phyloP scores from a whole-genome alignment of 2,329 filamentous ascomycete species.

The Plectosphaerella cucumerina region DNA sequence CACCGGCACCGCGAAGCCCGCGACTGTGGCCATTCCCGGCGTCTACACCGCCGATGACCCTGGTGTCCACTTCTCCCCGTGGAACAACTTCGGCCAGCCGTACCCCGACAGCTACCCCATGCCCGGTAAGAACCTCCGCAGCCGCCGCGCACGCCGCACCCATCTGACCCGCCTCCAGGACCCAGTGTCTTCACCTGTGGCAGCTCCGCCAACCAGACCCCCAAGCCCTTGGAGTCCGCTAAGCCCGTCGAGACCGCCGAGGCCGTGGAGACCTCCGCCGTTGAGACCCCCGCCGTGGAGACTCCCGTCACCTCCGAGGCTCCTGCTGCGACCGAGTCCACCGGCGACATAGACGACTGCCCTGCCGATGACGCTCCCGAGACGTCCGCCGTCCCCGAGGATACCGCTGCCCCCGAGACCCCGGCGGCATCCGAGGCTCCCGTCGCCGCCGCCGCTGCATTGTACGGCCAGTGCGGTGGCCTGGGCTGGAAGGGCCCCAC shows the following conservation, averaged over 20 bases:
- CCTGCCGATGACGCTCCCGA: no score
- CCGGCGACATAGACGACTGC: slow-evolving; percentile 8
- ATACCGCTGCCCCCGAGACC: not conserved
- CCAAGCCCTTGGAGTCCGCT: not conserved
- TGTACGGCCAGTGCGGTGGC: slow-evolving; percentile 30
- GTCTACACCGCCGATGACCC: slow-evolving; percentile 16
- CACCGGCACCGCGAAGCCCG: slow-evolving; percentile 26
- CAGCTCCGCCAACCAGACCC: slow-evolving; percentile 5
- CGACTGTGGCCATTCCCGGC: slow-evolving; percentile 34
- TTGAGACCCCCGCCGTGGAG: not conserved
- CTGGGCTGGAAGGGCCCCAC: slow-evolving; percentile 13
- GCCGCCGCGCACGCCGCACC: slow-evolving; percentile 9
- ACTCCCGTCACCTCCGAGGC: not conserved
- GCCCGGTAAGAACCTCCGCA: slow-evolving; percentile 9
- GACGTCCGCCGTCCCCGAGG: not conserved
- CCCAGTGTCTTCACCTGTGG: slow-evolving; percentile 2
- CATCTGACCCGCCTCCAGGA: not conserved
- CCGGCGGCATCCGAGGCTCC: not conserved
- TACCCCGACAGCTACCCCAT: slow-evolving; percentile 1
- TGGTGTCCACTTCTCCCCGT: slow-evolving; percentile 7
- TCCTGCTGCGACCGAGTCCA: not conserved
- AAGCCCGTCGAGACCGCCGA: not conserved
- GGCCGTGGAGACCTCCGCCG: not conserved
- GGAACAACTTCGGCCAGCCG: not conserved
- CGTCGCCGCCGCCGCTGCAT: slow-evolving; percentile 15